phyloP scores from a whole-genome alignment of 2,329 filamentous ascomycete species.

The Botrytis fabae region DNA sequence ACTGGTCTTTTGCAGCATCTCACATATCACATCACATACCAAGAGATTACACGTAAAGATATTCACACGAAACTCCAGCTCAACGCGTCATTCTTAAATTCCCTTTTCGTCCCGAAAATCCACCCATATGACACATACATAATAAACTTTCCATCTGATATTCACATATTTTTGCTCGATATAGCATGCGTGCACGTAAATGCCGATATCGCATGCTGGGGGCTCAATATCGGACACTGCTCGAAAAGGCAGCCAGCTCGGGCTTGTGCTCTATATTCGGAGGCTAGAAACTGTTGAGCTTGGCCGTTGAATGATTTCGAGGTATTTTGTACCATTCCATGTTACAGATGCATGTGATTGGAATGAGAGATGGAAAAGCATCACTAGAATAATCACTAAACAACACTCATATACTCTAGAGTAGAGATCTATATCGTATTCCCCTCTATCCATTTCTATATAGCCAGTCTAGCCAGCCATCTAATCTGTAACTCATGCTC shows the following conservation, averaged over 20 bases:
- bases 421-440: conserved; percentile 21
- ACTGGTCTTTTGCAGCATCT: neutral
- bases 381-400: neutral
- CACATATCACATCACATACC: neutral
- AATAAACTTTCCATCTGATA: neutral
- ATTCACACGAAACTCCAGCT: neutral
- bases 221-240: neutral
- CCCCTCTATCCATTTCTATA: conserved; percentile 4
- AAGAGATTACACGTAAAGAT: neutral
- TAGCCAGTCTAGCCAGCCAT: neutral
- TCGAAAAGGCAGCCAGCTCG: neutral
- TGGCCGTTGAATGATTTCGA: neutral
- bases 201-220: neutral
- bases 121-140: neutral
- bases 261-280: neutral
- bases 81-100: neutral
- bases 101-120: too few species aligned
- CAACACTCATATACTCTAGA: neutral
- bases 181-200: neutral
- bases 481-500: neutral
- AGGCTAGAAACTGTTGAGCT: neutral
- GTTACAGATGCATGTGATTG: neutral
- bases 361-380: neutral
- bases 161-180: neutral
- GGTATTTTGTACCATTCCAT: neutral